phyloP scores from a whole-genome alignment of 2,329 filamentous ascomycete genomes.

The Sporothrix sp. region DNA sequence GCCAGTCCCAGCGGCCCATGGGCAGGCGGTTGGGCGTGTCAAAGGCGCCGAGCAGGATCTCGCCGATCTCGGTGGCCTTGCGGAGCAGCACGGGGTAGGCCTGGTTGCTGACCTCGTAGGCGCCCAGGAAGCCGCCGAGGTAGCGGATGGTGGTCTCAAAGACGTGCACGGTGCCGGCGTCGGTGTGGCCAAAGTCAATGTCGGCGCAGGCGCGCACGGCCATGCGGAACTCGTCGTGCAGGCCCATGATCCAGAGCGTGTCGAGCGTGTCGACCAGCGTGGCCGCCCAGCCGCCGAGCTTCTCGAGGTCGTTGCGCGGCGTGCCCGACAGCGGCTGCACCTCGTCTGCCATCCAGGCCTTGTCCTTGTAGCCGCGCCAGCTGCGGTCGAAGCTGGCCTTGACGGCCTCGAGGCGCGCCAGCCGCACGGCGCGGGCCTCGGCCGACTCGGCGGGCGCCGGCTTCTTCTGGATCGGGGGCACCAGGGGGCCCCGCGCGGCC shows the following conservation, averaged over 20 bases:
- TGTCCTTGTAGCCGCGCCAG: conserved; percentile 50
- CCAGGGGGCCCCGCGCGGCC: conserved; percentile 23
- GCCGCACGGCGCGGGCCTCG: conserved; percentile 26
- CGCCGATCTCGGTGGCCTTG: conserved; percentile 54
- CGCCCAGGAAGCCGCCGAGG: conserved; percentile 58
- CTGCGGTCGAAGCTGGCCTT: conserved; percentile 43
- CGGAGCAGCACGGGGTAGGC: conserved; percentile 43
- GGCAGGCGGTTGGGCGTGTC: conserved; percentile 62
- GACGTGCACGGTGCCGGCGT: conserved; percentile 45
- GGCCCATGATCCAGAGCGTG: conserved; percentile 63
- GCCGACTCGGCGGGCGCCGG: conserved; percentile 37
- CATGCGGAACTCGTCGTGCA: conserved; percentile 54
- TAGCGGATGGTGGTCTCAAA: conserved; percentile 67
- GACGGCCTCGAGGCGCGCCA: conserved; percentile 34
- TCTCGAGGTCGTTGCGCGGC: conserved; percentile 42
- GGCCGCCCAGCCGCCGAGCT: conserved; percentile 51
- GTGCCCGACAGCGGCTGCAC: conserved; percentile 46
- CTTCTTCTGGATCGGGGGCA: conserved; percentile 53
- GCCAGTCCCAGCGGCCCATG: conserved; percentile 47
- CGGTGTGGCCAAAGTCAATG: conserved; percentile 52
- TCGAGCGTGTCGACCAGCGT: conserved; percentile 60
- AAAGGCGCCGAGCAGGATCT: conserved; percentile 56
- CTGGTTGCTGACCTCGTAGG: conserved; percentile 55
- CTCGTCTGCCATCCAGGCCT: conserved; percentile 57
- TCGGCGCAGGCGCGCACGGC: conserved; percentile 47